A percentile compares a stretch with the other conserved stretches of the same genome.
phyloP scores from a whole-genome alignment of 106 monocot species.

The Dendrobium officinale region DNA sequence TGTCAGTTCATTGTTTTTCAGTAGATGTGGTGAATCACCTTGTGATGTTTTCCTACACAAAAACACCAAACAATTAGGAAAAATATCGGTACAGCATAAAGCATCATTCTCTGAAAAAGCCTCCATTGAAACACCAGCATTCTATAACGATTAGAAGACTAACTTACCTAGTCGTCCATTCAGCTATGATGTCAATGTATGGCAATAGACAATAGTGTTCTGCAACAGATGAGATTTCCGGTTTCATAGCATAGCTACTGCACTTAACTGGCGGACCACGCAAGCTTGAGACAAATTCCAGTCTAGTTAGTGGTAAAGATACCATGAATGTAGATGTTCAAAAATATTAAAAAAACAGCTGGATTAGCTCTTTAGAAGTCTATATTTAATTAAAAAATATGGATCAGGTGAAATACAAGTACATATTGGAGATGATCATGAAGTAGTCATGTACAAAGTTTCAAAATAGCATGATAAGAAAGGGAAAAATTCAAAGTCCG shows the following conservation, averaged over 20 bases:
- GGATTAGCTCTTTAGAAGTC: background rate
- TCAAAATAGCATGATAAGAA: background rate
- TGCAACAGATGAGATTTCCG: slow-evolving; percentile 1
- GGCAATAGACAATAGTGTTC: slow-evolving; percentile 2
- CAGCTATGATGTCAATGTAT: background rate
- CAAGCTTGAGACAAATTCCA: background rate
- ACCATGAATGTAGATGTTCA: background rate
- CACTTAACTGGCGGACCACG: background rate
- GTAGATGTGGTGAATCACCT: background rate
- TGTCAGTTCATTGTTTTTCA: background rate
- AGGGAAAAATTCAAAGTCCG: too few relatives aligned
- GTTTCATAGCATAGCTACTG: background rate
- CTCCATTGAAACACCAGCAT: background rate
- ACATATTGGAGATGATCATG: background rate
- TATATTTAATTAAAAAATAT: background rate
- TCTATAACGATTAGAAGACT: background rate
- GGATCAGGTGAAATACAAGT: background rate
- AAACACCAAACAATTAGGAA: background rate
- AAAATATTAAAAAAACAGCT: background rate
- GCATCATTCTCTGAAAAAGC: background rate
- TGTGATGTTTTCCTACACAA: background rate
- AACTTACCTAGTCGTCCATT: background rate
- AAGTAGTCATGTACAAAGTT: background rate
- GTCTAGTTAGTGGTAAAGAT: background rate
- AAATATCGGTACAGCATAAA: background rate